Evolutionary conservation across 2,329 filamentous ascomycete genomes (phyloP).

Genomic region (Dactylellina parvicollis): DNA sequence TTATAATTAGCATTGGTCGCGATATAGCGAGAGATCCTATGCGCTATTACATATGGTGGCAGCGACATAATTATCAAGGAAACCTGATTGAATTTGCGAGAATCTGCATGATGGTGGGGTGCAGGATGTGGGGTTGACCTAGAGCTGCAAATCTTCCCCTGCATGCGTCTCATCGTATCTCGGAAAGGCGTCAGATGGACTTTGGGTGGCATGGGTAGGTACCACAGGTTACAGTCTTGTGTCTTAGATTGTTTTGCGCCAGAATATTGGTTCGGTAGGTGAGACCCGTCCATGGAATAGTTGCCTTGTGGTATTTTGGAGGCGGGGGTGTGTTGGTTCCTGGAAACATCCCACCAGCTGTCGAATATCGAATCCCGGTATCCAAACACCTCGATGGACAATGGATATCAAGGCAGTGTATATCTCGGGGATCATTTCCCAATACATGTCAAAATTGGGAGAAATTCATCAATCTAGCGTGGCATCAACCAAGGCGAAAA

Average conservation of each 20-base stretch:
- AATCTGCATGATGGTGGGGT: not conserved
- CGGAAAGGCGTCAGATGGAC: constrained; percentile 7
- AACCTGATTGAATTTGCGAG: not conserved
- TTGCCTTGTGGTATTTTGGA: constrained; percentile 27
- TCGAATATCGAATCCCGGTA: too few relatives aligned
- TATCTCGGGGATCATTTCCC: constrained; percentile 33
- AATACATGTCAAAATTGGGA: constrained; percentile 5
- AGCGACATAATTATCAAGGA: not conserved
- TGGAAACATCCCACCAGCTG: too few relatives aligned
- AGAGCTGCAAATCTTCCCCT: constrained; percentile 16
- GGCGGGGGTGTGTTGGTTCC: constrained; percentile 9
- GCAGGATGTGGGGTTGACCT: constrained; percentile 7
- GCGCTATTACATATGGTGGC: too few relatives aligned
- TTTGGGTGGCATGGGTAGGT: not conserved
- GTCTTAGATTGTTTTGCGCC: too few relatives aligned
- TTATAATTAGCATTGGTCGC: not conserved
- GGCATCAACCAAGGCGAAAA: not conserved
- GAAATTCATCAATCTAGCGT: constrained; percentile 4
- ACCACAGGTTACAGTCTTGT: not conserved
- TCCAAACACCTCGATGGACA: too few relatives aligned
- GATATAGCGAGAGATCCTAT: too few relatives aligned
- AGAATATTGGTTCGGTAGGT: not conserved
- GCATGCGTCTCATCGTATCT: constrained; percentile 20
- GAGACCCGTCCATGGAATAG: not conserved
- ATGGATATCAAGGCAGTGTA: not conserved